Evolutionary conservation across 441 rosid genomes (phyloP), one percentile per base, ranked within the genome.

Genomic region (Rhodomyrtus psidioides): DNA sequence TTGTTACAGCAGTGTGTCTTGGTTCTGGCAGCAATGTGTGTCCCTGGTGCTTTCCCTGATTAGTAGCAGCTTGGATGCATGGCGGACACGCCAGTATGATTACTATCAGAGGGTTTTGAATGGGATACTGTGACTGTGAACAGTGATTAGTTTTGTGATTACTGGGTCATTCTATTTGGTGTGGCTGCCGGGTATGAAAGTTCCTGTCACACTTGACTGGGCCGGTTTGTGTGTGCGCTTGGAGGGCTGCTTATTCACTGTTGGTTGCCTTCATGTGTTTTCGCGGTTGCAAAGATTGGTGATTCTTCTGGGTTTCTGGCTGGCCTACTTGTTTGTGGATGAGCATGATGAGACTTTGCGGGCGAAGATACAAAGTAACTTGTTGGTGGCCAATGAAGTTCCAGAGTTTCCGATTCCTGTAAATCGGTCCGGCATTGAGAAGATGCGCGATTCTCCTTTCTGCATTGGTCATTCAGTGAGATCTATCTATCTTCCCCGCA

Each of bases 31-130:
- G 99, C 99, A 96, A 93, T 96, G 98, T 81, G 99, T 96, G 62
- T 96, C 99, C 51, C 91, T 94, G 94, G 98, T 96, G 92, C 98
- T 96, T 26, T 95, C 98, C 83, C 93, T 96, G 82, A 96, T 96
- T 91, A 94, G 99, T 89, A 96, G 96, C 91, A 96, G 98, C 91
- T 89, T 96, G 91, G 99, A 96, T 92, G 99, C 99, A 34, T 97
- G 99, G 99, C 90, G 99, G 90, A 96, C 99, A 15, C 92, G 99
- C 83, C 99, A 97, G 70, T 97, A 97, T 53, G 99, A 97, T 90
- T 97, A 97, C 90, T 97, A 97, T 88, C 99, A 97, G 89, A 92
- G 93, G 88, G 99, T 97, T 70, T 89, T 97, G 89, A 97, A 97
- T 89, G 99, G 99, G 88, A 97, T 97, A 89, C 89, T 96, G 88